Percentiles rank a stretch among this genome's conserved stretches.
phyloP scores from a whole-genome alignment of 257 asterid genomes.

The Nicotiana noctiflora region DNA sequence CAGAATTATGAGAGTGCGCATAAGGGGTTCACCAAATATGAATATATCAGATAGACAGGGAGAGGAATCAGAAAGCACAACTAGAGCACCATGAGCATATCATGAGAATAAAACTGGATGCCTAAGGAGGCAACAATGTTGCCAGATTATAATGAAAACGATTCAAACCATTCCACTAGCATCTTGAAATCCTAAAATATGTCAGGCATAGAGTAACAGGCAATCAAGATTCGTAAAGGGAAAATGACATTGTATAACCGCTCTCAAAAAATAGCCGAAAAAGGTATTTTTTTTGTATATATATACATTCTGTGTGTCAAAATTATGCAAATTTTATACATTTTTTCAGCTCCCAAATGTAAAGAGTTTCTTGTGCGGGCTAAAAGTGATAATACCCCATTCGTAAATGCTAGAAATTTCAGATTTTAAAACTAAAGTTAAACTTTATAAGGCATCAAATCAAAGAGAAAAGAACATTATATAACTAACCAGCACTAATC shows the following conservation, averaged over 20 bases:
- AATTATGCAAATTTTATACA: too few species aligned
- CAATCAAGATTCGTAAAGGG: neutral
- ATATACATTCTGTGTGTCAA: too few species aligned
- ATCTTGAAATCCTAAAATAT: conserved; percentile 3
- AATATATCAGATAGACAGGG: neutral
- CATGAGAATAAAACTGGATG: conserved; percentile 1
- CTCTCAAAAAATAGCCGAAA: too few species aligned
- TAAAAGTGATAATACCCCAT: too few species aligned
- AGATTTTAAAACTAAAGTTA: neutral
- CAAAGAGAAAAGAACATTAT: neutral
- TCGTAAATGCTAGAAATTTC: neutral
- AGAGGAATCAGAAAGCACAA: neutral
- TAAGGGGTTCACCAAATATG: neutral
- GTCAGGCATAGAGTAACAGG: neutral
- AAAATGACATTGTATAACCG: too few species aligned
- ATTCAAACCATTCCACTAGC: neutral
- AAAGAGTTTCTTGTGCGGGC: too few species aligned
- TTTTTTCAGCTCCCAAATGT: too few species aligned
- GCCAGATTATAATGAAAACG: neutral
- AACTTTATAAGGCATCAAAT: neutral
- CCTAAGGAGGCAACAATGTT: neutral
- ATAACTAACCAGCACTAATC: neutral
- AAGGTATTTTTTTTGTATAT: too few species aligned
- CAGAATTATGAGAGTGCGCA: neutral
- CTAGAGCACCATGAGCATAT: neutral